Conservation (phyloP, 2,329 filamentous ascomycete species). For the Paecilomyces dactylethromorphus region DNA sequence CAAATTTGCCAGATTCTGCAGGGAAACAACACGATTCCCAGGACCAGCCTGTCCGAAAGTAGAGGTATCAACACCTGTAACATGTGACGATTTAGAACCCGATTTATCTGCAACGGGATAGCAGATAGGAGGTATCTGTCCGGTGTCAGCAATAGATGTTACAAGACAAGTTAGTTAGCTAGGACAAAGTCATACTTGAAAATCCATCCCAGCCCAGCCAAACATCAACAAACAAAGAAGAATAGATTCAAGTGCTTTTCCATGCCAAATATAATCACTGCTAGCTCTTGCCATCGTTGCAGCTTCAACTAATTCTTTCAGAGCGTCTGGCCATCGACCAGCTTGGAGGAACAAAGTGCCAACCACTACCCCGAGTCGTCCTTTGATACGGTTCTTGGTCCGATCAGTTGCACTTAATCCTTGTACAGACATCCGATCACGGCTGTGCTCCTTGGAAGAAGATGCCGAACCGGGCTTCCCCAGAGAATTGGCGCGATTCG, state of each 20-base stretch:
- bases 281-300: slow-evolving; percentile 68
- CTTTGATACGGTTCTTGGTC: slow-evolving; percentile 73
- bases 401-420: slow-evolving; percentile 74
- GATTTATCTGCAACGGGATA: slow-evolving; percentile 46
- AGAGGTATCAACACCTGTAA: slow-evolving; percentile 30
- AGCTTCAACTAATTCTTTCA: slow-evolving; percentile 76
- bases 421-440: slow-evolving; percentile 55
- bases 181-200: slow-evolving; percentile 38
- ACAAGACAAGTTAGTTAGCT: not conserved
- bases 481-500: slow-evolving; percentile 32
- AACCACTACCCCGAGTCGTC: slow-evolving; percentile 70
- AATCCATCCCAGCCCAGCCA: slow-evolving; percentile 77
- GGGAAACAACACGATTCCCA: slow-evolving; percentile 39
- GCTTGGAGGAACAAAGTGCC: slow-evolving; percentile 83
- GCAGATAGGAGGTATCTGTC: slow-evolving; percentile 48
- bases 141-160: not conserved
- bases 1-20: slow-evolving; percentile 46
- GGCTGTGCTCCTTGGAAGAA: slow-evolving; percentile 48
- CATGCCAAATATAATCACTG: slow-evolving; percentile 95
- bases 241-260: slow-evolving; percentile 85
- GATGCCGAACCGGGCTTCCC: slow-evolving; percentile 28
- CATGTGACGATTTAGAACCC: slow-evolving; percentile 33
- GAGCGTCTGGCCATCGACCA: slow-evolving; percentile 81
- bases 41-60: slow-evolving; percentile 37
- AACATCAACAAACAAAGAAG: slow-evolving; percentile 76